Base-by-base conservation (phyloP, 2,329 filamentous ascomycete genomes). In the Pseudogymnoascus sp. region DNA sequence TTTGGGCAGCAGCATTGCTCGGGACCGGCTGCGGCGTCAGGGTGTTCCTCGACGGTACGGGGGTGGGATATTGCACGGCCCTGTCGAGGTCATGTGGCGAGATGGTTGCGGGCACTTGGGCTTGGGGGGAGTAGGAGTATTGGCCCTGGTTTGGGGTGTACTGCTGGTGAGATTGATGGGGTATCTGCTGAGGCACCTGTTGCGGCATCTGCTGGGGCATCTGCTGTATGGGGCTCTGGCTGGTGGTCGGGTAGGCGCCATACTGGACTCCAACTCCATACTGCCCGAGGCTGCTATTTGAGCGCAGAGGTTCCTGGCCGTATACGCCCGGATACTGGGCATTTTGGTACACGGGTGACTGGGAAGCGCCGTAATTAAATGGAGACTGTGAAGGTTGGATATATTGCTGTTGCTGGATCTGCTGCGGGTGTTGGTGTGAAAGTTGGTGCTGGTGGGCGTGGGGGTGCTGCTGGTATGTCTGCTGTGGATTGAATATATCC, bases 1-100 rank as follows among this genome's bases (percentile, higher is more conserved):
- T 26, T 7, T 59, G 29, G 33, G 11, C 19, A 5, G 26, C 53
- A 35, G 10, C 9, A 31, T 59, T 59, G 33, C 33, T 59, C 4
- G n/a, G 53, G 15, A 59, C 2, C 1, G 53, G 26, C 26, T 59
- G 53, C 13, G n/a, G 53, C 2, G 53, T 59, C 26, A 37, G 23
- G 11, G 3, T 35, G 7, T 33, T 59, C n/a, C 53, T 59, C 53
- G 53, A 9, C 11, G 26, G 53, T 4, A 15, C 19, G 0, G 42
- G 42, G 1, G 42, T 5, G 7, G 26, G 53, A 19, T 59, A 59
- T 23, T 17, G 33, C 33, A 29, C n/a, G 13, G 19, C 31, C n/a
- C 50, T 46, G 21, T 63, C 31, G 17, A 63, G 61, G 6, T 46
- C 61, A 23, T 63, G 61, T 5, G 61, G 61, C n/a, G 61, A 59